Evolutionary conservation across 345 rosid genomes (phyloP).

Genomic region (Sapria himalayana): DNA sequence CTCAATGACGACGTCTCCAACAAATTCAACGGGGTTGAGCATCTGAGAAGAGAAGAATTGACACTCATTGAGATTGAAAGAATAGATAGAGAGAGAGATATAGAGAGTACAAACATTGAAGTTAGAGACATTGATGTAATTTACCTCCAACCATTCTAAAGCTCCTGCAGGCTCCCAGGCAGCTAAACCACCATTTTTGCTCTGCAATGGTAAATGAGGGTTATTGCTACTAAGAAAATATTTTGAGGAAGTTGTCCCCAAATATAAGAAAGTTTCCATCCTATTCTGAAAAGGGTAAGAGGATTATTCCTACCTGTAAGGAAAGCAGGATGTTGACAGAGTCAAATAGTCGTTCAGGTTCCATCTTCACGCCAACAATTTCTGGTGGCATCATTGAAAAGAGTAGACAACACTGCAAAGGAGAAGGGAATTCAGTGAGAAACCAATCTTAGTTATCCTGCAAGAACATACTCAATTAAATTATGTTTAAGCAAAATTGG

Average conservation of each 20-base stretch:
- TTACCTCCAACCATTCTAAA: conserved; percentile 16
- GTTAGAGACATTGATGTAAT: not conserved
- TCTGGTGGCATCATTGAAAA: conserved; percentile 55
- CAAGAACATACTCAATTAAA: too few species aligned
- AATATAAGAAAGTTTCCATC: too few species aligned
- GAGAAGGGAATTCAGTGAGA: not conserved
- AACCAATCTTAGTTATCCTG: too few species aligned
- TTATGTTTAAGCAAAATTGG: not conserved
- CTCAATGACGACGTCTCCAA: conserved; percentile 17
- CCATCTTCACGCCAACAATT: conserved; percentile 37
- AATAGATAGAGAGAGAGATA: not conserved
- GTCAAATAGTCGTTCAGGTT: conserved; percentile 27
- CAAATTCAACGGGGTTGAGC: conserved; percentile 32
- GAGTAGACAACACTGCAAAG: conserved; percentile 34
- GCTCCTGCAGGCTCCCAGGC: conserved; percentile 33
- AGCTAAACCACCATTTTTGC: conserved; percentile 23
- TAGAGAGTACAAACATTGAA: not conserved
- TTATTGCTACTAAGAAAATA: too few species aligned
- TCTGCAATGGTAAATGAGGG: conserved; percentile 6
- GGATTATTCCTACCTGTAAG: conserved; percentile 20
- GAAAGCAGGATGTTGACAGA: conserved; percentile 40
- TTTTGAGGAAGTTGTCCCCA: too few species aligned
- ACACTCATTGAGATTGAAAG: not conserved
- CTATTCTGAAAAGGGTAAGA: not conserved
- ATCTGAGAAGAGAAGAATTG: conserved; percentile 8